These are phyloP conservation scores for Rosa multiflora DNA, from an alignment of 306 rosid genomes.

Conservation along the genomic window DNA sequence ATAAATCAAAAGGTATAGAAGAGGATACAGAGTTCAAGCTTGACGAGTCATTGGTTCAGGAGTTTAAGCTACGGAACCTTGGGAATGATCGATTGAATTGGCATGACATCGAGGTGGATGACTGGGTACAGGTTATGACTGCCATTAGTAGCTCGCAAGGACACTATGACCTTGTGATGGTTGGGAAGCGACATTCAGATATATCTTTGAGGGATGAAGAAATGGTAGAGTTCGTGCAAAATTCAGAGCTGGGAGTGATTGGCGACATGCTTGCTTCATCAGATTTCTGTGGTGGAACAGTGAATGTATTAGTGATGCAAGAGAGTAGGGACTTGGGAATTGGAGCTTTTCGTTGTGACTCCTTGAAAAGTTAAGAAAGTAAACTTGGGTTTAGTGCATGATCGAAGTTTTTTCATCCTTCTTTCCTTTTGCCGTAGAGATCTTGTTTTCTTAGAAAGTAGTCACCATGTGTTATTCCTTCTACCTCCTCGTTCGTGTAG, in stretches of 20 bases:
- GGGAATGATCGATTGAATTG: conserved; percentile 12
- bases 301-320: conserved; percentile 45
- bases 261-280: conserved; percentile 53
- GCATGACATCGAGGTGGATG: conserved; percentile 39
- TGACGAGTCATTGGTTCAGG: conserved; percentile 45
- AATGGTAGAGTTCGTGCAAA: conserved; percentile 44
- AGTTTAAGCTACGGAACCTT: conserved; percentile 37
- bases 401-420: neutral
- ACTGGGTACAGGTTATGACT: conserved; percentile 25
- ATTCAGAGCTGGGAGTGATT: conserved; percentile 43
- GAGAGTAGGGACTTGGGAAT: neutral
- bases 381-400: neutral
- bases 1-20: neutral
- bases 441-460: neutral
- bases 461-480: neutral
- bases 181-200: conserved; percentile 33
- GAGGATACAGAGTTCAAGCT: conserved; percentile 15
- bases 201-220: conserved; percentile 25
- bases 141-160: conserved; percentile 19
- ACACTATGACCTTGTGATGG: conserved; percentile 39
- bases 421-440: neutral
- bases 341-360: neutral
- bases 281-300: conserved; percentile 40
- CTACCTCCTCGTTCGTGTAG: neutral
- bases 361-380: neutral